Conservation (phyloP, 176 grass and related monocot genomes). For the Leersia perrieri region DNA sequence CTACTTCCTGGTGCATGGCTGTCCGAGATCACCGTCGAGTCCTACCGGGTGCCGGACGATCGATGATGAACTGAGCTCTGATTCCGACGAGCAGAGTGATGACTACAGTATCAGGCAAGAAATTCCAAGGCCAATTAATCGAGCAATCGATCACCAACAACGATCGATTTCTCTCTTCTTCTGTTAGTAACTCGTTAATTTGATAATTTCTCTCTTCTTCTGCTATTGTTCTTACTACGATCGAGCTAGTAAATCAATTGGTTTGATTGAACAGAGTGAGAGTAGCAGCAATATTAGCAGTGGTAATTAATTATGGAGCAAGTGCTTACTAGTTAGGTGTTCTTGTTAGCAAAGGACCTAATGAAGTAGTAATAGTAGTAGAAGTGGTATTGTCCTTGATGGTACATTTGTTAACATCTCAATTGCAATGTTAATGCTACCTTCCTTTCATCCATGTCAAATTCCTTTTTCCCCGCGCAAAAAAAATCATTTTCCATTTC, state of each 20-base stretch:
- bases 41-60: slow-evolving; percentile 73
- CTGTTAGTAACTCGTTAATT: not conserved
- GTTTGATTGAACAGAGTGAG: slow-evolving; percentile 35
- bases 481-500: too few relatives aligned
- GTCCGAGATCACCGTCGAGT: slow-evolving; percentile 73
- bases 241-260: not conserved
- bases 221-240: not conserved
- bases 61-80: slow-evolving; percentile 19
- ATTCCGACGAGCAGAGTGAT: not conserved
- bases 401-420: slow-evolving; percentile 15
- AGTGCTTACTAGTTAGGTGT: not conserved
- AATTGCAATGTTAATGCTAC: slow-evolving; percentile 6
- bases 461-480: too few relatives aligned
- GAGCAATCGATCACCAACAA: not conserved
- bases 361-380: not conserved
- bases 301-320: not conserved
- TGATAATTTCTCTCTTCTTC: not conserved
- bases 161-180: too few relatives aligned
- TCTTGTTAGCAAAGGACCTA: not conserved
- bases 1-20: slow-evolving; percentile 73
- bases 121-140: slow-evolving; percentile 9
- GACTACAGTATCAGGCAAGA: not conserved
- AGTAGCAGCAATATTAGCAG: not conserved
- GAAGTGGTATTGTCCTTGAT: not conserved
- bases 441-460: not conserved